Conservation (phyloP, 192 early-diverging fungal genomes). For the Martensiomyces pterosporus region DNA sequence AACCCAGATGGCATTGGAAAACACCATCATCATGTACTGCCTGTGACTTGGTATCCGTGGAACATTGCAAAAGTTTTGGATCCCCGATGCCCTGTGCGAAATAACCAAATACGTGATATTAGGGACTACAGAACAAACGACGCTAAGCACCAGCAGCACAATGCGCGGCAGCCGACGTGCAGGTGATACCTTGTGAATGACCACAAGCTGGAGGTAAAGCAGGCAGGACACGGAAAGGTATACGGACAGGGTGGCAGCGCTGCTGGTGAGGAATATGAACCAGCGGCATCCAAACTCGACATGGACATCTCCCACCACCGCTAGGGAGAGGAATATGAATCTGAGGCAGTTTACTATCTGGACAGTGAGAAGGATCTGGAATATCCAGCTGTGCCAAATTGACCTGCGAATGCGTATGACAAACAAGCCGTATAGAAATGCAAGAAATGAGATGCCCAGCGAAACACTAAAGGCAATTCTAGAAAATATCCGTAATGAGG, state of each 20-base stretch:
- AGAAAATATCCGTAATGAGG: no score
- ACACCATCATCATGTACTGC: conserved; percentile 13
- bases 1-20: conserved; percentile 17
- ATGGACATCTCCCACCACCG: conserved; percentile 1
- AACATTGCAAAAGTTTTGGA: conserved; percentile 10
- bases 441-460: conserved; percentile 16
- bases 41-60: background rate
- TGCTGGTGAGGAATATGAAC: conserved; percentile 23
- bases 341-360: conserved; percentile 26
- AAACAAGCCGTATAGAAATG: conserved; percentile 24
- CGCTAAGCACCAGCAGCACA: conserved; percentile 6
- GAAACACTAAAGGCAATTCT: no score
- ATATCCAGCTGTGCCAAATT: conserved; percentile 22
- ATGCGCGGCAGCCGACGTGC: conserved; percentile 22
- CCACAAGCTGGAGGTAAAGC: conserved; percentile 31
- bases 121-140: conserved; percentile 12
- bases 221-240: conserved; percentile 24
- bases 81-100: background rate
- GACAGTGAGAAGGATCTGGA: conserved; percentile 23
- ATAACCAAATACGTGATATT: conserved; percentile 12
- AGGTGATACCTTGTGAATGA: conserved; percentile 30
- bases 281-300: conserved; percentile 23
- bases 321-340: conserved; percentile 19
- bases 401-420: conserved; percentile 2
- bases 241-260: background rate